A percentile compares a stretch with the other conserved stretches of the same genome.
These are phyloP conservation scores for Flaveria robusta DNA, from an alignment of 129 eudicot species.

Conservation along the genomic window DNA sequence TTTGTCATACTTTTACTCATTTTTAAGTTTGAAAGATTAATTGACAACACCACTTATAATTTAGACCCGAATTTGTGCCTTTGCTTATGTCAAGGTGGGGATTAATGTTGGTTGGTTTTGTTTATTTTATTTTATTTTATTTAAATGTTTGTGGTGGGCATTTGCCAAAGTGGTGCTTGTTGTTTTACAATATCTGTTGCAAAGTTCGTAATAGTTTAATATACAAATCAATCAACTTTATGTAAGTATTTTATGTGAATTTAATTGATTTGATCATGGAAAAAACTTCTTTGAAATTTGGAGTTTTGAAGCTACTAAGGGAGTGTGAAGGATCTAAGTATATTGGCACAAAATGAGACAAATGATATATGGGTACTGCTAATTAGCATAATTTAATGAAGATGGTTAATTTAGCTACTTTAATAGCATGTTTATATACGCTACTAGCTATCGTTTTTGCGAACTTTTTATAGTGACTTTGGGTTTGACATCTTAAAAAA, in stretches of 20 bases:
- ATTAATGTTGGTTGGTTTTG: slow-evolving; percentile 12
- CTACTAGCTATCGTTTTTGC: too few species aligned
- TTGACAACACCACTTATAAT: slow-evolving; percentile 1
- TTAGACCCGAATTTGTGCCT: background rate
- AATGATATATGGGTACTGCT: too few species aligned
- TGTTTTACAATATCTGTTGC: background rate
- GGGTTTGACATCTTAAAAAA: too few species aligned
- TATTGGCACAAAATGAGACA: too few species aligned
- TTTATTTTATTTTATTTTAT: slow-evolving; percentile 2
- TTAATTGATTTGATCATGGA: background rate
- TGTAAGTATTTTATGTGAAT: background rate
- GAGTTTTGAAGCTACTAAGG: background rate
- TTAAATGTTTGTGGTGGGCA: background rate
- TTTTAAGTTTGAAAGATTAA: background rate
- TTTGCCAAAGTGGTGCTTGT: background rate
- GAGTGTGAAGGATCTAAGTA: too few species aligned
- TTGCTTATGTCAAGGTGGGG: slow-evolving; percentile 16
- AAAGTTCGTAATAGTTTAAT: background rate
- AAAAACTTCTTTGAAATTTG: background rate
- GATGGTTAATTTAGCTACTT: too few species aligned
- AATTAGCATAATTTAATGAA: too few species aligned
- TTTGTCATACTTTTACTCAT: slow-evolving; percentile 20
- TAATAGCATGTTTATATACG: too few species aligned
- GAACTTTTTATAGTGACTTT: too few species aligned
- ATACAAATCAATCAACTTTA: background rate